Evolutionary conservation across 2,329 filamentous ascomycete genomes (phyloP).

Genomic region (Colletotrichum costaricense): DNA sequence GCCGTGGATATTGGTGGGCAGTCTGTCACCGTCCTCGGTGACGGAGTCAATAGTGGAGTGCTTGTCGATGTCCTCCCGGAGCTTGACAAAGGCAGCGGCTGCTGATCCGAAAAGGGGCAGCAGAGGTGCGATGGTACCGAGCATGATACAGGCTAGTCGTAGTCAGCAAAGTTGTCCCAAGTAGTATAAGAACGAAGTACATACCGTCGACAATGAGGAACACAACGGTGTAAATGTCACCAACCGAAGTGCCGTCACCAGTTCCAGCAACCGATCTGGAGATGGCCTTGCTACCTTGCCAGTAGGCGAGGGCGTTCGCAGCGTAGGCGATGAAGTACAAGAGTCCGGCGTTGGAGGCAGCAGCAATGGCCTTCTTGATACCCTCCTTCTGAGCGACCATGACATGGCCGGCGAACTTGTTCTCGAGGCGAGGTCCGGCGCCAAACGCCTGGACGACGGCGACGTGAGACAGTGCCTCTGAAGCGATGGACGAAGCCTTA

Average conservation of each 20-base stretch:
- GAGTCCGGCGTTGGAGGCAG: constrained; percentile 68
- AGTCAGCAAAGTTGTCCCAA: constrained; percentile 48
- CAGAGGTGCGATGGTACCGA: constrained; percentile 72
- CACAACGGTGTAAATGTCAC: constrained; percentile 71
- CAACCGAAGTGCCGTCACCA: constrained; percentile 50
- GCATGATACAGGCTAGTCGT: constrained; percentile 64
- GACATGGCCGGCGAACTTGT: constrained; percentile 65
- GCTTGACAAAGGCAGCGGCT: constrained; percentile 66
- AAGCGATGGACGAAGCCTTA: constrained; percentile 65
- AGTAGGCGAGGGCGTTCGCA: constrained; percentile 75
- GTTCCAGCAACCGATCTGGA: constrained; percentile 50
- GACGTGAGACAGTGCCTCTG: constrained; percentile 64
- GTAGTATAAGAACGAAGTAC: constrained; percentile 41
- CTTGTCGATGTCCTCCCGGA: constrained; percentile 68
- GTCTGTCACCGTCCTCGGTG: constrained; percentile 52
- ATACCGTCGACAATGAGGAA: constrained; percentile 71
- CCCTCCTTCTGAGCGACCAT: constrained; percentile 61
- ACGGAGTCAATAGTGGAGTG: constrained; percentile 57
- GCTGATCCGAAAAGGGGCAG: constrained; percentile 71
- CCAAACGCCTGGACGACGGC: constrained; percentile 67
- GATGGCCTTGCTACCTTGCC: constrained; percentile 70
- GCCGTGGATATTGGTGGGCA: constrained; percentile 57
- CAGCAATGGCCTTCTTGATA: constrained; percentile 67
- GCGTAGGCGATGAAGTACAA: constrained; percentile 77
- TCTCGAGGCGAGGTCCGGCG: constrained; percentile 62